Evolutionary conservation across 345 rosid species (phyloP).

Genomic region (Zanthoxylum bungeanum): DNA sequence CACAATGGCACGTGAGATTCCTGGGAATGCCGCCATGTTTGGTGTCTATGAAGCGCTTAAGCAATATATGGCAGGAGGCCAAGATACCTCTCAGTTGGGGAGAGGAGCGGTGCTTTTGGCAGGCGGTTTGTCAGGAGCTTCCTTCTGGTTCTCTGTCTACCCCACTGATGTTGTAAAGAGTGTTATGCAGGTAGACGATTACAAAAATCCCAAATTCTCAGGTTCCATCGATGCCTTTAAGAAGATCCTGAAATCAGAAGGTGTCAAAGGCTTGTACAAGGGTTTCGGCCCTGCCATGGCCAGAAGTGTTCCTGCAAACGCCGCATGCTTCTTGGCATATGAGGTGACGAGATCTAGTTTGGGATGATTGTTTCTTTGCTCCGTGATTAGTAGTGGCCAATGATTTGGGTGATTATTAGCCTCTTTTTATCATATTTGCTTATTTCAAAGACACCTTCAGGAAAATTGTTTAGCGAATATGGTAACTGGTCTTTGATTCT

Average conservation of each 20-base stretch:
- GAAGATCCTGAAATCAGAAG: conserved; percentile 73
- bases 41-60: conserved; percentile 81
- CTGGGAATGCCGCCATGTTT: conserved; percentile 93
- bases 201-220: conserved; percentile 68
- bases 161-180: conserved; percentile 97
- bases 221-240: conserved; percentile 74
- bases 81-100: conserved; percentile 83
- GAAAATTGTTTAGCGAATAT: conserved; percentile 15
- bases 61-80: conserved; percentile 78
- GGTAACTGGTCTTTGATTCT: conserved; percentile 6
- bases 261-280: conserved; percentile 88
- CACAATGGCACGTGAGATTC: conserved; percentile 88
- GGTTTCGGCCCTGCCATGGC: conserved; percentile 98
- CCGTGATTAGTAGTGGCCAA: not conserved
- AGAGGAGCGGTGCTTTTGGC: conserved; percentile 78
- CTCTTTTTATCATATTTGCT: conserved; percentile 10
- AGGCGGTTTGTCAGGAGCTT: conserved; percentile 90
- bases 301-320: conserved; percentile 95
- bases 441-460: conserved; percentile 9
- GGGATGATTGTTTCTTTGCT: conserved; percentile 36
- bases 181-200: conserved; percentile 89
- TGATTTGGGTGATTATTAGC: conserved; percentile 4
- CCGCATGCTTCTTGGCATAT: conserved; percentile 93
- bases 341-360: conserved; percentile 85
- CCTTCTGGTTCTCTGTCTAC: conserved; percentile 81